These are phyloP conservation scores for Diplodia sapinea DNA, from an alignment of 2,329 filamentous ascomycete genomes.

Conservation along the genomic window DNA sequence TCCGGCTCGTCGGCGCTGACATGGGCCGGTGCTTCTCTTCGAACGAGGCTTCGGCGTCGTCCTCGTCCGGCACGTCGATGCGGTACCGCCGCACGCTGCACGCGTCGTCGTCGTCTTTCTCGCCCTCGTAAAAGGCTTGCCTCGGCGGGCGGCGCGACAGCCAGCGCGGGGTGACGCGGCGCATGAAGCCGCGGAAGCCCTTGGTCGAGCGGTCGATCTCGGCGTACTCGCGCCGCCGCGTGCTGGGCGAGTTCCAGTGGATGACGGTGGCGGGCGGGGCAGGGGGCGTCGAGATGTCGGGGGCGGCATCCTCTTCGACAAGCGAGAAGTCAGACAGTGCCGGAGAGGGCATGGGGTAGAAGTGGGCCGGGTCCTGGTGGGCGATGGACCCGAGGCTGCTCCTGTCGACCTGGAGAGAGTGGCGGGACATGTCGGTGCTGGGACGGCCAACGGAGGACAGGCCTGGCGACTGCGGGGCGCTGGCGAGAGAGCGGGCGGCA, in stretches of 20 bases:
- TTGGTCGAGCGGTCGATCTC: constrained; percentile 47
- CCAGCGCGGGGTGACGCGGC: constrained; percentile 43
- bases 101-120: constrained; percentile 38
- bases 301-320: background rate
- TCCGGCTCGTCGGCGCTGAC: constrained; percentile 6
- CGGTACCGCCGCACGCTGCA: constrained; percentile 48
- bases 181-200: constrained; percentile 45
- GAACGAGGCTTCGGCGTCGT: constrained; percentile 30
- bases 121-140: constrained; percentile 43
- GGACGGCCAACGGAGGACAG: constrained; percentile 13
- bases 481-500: background rate
- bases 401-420: constrained; percentile 7
- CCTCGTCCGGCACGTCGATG: constrained; percentile 39
- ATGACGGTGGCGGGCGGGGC: constrained; percentile 41
- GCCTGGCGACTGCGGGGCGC: constrained; percentile 26
- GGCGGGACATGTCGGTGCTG: constrained; percentile 23
- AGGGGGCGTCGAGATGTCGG: background rate
- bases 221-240: constrained; percentile 45
- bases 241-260: constrained; percentile 48
- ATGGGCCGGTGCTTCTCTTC: constrained; percentile 15
- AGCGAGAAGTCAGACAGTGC: constrained; percentile 10
- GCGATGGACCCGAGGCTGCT: constrained; percentile 2
- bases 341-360: constrained; percentile 9
- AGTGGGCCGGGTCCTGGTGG: background rate
- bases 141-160: constrained; percentile 40